These are phyloP conservation scores for Saccharum spontaneum DNA, from an alignment of 176 grass and related monocot species.

Conservation along the genomic window DNA sequence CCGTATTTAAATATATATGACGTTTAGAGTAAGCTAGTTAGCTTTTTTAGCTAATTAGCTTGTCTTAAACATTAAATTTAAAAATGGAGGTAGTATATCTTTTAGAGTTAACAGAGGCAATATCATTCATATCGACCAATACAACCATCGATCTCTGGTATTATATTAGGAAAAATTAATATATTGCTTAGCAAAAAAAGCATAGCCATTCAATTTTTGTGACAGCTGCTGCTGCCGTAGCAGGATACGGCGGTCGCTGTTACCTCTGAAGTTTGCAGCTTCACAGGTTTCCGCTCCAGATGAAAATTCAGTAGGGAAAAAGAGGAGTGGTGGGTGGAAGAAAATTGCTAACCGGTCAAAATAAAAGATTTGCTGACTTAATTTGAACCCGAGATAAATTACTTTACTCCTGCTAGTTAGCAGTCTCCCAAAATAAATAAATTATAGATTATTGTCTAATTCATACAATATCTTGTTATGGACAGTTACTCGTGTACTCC, in stretches of 20 bases:
- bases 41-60: not conserved
- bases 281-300: not conserved
- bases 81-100: not conserved
- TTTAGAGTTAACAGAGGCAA: not conserved
- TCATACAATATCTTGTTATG: not conserved
- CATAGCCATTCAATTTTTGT: slow-evolving; percentile 6
- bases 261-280: not conserved
- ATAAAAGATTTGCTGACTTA: not conserved
- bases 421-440: not conserved
- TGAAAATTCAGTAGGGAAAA: not conserved
- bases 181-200: not conserved
- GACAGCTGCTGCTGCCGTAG: not conserved
- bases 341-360: not conserved
- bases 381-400: not conserved
- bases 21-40: not conserved
- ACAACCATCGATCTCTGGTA: not conserved
- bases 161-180: no score
- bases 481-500: no score
- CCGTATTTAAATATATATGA: not conserved
- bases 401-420: not conserved
- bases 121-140: no score
- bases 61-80: not conserved
- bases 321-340: not conserved
- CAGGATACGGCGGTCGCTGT: not conserved
- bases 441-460: not conserved